phyloP scores from a whole-genome alignment of 805 yeast genomes.

The Ogataea minuta region DNA sequence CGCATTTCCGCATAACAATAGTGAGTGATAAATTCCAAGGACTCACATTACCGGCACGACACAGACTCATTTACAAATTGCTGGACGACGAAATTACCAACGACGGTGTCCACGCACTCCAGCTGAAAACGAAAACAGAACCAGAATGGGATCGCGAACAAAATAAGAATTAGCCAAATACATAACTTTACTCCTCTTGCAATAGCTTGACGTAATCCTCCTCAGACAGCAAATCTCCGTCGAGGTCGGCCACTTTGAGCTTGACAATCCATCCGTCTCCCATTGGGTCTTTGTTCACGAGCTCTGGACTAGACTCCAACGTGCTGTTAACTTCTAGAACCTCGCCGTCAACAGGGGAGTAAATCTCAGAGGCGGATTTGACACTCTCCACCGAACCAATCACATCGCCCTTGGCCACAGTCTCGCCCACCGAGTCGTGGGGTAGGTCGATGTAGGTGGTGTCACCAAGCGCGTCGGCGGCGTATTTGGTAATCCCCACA shows the following conservation, averaged over 20 bases:
- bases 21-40: slow-evolving; percentile 70
- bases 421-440: slow-evolving; percentile 35
- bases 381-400: slow-evolving; percentile 94
- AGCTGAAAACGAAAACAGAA: slow-evolving; percentile 76
- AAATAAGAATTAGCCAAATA: slow-evolving; percentile 2
- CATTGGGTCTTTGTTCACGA: slow-evolving; percentile 85
- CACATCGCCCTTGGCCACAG: slow-evolving; percentile 67
- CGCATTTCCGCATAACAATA: slow-evolving; percentile 76
- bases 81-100: slow-evolving; percentile 69
- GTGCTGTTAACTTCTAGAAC: slow-evolving; percentile 67
- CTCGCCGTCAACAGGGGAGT: slow-evolving; percentile 80
- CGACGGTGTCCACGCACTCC: slow-evolving; percentile 84
- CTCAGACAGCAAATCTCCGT: slow-evolving; percentile 46
- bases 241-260: slow-evolving; percentile 50
- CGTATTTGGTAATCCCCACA: slow-evolving; percentile 90
- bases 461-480: slow-evolving; percentile 95
- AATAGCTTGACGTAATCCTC: slow-evolving; percentile 58
- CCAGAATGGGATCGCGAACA: slow-evolving; percentile 43
- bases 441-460: slow-evolving; percentile 93
- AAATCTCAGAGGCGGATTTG: slow-evolving; percentile 90
- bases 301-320: slow-evolving; percentile 68
- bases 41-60: slow-evolving; percentile 67
- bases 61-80: slow-evolving; percentile 66
- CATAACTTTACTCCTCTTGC: slow-evolving; percentile 45
- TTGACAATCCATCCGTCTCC: slow-evolving; percentile 94